These are phyloP conservation scores for Tylopilus vinaceipallidus DNA, from an alignment of 768 basidiomycete species.

Conservation along the genomic window DNA sequence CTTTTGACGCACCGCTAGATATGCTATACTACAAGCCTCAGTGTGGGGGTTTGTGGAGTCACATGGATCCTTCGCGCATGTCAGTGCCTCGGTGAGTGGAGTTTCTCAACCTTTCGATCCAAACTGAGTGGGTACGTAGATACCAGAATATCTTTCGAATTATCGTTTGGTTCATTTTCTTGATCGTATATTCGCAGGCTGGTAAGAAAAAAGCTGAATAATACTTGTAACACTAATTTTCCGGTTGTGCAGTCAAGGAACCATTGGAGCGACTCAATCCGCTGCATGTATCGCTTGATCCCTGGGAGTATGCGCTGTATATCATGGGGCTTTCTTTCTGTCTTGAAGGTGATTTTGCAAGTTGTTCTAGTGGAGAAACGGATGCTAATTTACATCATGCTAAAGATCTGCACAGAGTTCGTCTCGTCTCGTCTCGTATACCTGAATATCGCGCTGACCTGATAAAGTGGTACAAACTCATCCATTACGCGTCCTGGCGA, in stretches of 20 bases:
- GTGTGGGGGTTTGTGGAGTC: conserved; percentile 58
- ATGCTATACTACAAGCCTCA: conserved; percentile 60
- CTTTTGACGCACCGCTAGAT: conserved; percentile 43
- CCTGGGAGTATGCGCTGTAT: conserved; percentile 81
- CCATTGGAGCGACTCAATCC: conserved; percentile 72
- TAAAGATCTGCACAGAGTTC: conserved; percentile 27
- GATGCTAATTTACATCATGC: conserved; percentile 22
- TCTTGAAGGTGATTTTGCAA: conserved; percentile 61
- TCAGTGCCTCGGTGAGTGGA: conserved; percentile 66
- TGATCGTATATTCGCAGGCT: conserved; percentile 80
- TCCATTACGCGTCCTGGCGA: conserved; percentile 76
- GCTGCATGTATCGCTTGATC: conserved; percentile 54
- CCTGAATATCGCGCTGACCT: neutral
- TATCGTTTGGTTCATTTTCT: conserved; percentile 72
- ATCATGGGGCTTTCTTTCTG: conserved; percentile 73
- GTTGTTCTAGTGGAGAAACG: conserved; percentile 36
- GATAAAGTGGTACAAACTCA: conserved; percentile 61
- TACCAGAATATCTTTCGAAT: conserved; percentile 88
- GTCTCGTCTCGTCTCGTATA: neutral
- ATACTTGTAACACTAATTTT: neutral
- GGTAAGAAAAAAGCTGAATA: conserved; percentile 42
- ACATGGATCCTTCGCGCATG: conserved; percentile 73
- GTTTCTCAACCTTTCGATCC: neutral
- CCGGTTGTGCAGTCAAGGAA: conserved; percentile 54
- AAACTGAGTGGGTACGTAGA: conserved; percentile 32